These are phyloP conservation scores for Peronospora farinosa DNA, from an alignment of 352 stramenopile genomes.

Conservation along the genomic window DNA sequence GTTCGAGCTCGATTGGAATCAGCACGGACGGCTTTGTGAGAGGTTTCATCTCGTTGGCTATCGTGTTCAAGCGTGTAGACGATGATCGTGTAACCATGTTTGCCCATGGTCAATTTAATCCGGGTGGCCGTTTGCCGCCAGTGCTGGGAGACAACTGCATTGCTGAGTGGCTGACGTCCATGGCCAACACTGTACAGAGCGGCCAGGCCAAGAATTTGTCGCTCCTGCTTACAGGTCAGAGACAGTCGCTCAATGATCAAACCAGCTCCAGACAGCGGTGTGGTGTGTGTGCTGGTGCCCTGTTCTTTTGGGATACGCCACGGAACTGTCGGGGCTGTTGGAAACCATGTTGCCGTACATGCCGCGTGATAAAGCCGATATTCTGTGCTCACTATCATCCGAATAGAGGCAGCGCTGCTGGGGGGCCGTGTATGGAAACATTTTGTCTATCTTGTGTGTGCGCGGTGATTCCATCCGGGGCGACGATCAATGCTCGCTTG, in stretches of 20 bases:
- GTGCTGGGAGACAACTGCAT: conserved; percentile 52
- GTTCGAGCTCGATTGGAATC: conserved; percentile 13
- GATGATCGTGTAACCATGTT: conserved; percentile 66
- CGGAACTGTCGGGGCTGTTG: conserved; percentile 60
- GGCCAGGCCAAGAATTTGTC: conserved; percentile 75
- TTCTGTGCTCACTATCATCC: conserved; percentile 65
- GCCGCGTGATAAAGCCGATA: conserved; percentile 62
- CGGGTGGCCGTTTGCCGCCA: conserved; percentile 45
- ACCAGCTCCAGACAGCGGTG: conserved; percentile 28
- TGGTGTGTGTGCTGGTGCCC: conserved; percentile 41
- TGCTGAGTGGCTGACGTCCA: conserved; percentile 47
- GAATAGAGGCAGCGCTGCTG: conserved; percentile 18
- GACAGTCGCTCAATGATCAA: conserved; percentile 3
- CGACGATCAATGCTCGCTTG: conserved; percentile 61
- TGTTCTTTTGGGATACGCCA: conserved; percentile 64
- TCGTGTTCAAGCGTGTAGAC: conserved; percentile 52
- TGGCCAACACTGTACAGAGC: conserved; percentile 55
- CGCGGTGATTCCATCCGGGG: conserved; percentile 52
- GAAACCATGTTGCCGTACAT: conserved; percentile 55
- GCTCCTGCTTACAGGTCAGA: conserved; percentile 38
- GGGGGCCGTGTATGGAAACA: conserved; percentile 54
- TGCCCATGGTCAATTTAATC: conserved; percentile 57
- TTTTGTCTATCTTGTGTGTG: conserved; percentile 73
- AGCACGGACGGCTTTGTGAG: conserved; percentile 38
- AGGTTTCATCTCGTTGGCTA: conserved; percentile 54